phyloP scores from a whole-genome alignment of 1,284 basidiomycete species.

The Boletus calvinii region DNA sequence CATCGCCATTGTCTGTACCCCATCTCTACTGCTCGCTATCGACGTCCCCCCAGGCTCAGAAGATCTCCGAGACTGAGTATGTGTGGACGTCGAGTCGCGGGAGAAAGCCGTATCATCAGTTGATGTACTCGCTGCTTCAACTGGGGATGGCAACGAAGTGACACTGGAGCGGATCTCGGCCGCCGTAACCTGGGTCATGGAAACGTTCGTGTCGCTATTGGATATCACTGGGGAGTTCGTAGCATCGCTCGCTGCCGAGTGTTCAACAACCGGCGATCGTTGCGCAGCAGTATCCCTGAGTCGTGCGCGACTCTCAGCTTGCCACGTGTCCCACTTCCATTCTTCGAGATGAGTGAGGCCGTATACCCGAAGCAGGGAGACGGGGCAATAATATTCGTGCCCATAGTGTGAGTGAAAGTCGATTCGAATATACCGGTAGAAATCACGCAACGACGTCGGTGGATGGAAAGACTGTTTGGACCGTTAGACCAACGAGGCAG shows the following conservation, averaged over 20 bases:
- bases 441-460: constrained; percentile 66
- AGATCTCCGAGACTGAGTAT: constrained; percentile 2
- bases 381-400: constrained; percentile 94
- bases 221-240: not conserved
- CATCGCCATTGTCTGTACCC: not conserved
- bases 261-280: constrained; percentile 5
- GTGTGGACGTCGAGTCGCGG: not conserved
- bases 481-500: not conserved
- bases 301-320: constrained; percentile 55
- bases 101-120: not conserved
- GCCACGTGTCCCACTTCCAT: constrained; percentile 87
- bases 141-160: not conserved
- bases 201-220: constrained; percentile 5
- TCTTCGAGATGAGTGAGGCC: constrained; percentile 97
- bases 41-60: not conserved
- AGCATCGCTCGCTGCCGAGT: not conserved
- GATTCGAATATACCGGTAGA: constrained; percentile 92
- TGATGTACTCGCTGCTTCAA: not conserved
- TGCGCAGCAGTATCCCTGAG: constrained; percentile 27
- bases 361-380: constrained; percentile 91
- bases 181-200: not conserved
- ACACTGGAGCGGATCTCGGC: not conserved
- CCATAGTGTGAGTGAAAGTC: constrained; percentile 95
- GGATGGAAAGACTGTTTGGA: constrained; percentile 69
- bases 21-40: not conserved